Evolutionary conservation across 169 alveolate genomes (phyloP).

Genomic region (Theileria orientalis): DNA sequence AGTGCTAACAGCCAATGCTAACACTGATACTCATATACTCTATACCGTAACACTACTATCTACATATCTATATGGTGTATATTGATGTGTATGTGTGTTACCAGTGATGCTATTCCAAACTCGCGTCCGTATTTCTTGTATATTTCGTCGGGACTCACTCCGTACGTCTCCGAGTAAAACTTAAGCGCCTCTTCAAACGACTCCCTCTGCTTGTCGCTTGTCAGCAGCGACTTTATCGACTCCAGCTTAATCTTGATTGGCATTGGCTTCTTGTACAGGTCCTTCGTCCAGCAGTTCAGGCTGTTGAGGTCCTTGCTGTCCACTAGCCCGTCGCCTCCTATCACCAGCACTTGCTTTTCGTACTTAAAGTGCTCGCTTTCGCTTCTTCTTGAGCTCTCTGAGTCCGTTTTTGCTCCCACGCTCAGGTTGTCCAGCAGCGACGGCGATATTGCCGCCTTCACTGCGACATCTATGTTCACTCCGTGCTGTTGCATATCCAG

Average conservation of each 20-base stretch:
- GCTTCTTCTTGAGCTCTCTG: constrained; percentile 21
- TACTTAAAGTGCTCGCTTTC: constrained; percentile 24
- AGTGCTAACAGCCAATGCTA: too few species aligned
- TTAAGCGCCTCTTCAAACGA: constrained; percentile 72
- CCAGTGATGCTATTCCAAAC: constrained; percentile 49
- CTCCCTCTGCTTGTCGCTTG: constrained; percentile 36
- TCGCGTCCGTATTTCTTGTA: constrained; percentile 57
- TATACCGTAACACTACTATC: too few species aligned
- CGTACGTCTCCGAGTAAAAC: constrained; percentile 73
- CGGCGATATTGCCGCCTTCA: constrained; percentile 59
- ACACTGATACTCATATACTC: too few species aligned
- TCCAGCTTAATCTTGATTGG: constrained; percentile 74
- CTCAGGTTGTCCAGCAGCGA: constrained; percentile 33
- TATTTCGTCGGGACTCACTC: constrained; percentile 68
- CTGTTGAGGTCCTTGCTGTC: constrained; percentile 69
- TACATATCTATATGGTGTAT: neutral
- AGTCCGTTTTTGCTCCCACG: constrained; percentile 10
- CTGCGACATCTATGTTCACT: constrained; percentile 62
- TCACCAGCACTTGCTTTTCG: constrained; percentile 70
- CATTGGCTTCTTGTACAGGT: constrained; percentile 72
- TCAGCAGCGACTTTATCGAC: constrained; percentile 58
- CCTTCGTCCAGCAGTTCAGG: constrained; percentile 71
- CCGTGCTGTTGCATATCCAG: constrained; percentile 68
- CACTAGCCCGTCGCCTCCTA: constrained; percentile 74
- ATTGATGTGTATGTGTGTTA: neutral